phyloP scores from a whole-genome alignment of 805 yeast genomes.

The Pichia cabralensis region DNA sequence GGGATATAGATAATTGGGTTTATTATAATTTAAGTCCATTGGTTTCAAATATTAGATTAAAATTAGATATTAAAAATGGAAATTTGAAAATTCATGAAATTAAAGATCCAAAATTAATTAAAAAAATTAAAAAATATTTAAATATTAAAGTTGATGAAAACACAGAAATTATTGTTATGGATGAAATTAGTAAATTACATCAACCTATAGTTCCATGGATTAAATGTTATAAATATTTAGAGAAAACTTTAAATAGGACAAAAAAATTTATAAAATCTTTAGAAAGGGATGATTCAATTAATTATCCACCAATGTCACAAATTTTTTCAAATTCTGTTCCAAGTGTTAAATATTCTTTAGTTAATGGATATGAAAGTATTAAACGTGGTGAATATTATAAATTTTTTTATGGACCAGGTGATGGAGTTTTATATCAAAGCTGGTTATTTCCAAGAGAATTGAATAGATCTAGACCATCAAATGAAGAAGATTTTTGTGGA shows the following conservation, averaged over 20 bases:
- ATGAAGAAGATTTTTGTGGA: conserved; percentile 2
- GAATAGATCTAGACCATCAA: neutral
- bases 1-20: conserved; percentile 74
- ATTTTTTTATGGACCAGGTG: conserved; percentile 83
- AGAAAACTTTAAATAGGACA: conserved; percentile 50
- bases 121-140: conserved; percentile 1
- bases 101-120: conserved; percentile 1
- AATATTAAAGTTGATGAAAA: conserved; percentile 4
- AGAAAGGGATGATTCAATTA: conserved; percentile 34
- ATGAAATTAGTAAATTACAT: conserved; percentile 8
- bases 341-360: conserved; percentile 73
- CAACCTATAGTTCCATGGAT: conserved; percentile 7
- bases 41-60: conserved; percentile 33
- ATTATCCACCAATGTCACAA: conserved; percentile 76
- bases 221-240: conserved; percentile 41
- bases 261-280: conserved; percentile 48
- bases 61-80: conserved; percentile 4
- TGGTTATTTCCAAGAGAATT: conserved; percentile 66
- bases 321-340: conserved; percentile 80
- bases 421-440: conserved; percentile 80
- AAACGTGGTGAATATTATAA: conserved; percentile 63
- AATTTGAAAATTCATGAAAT: neutral
- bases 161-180: conserved; percentile 3
- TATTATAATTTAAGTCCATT: conserved; percentile 67
- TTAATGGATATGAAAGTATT: conserved; percentile 51